A percentile compares a stretch with the other conserved stretches of the same genome.
These are phyloP conservation scores for Pseudocercospora cruenta DNA, from an alignment of 2,329 filamentous ascomycete species.

Conservation along the genomic window DNA sequence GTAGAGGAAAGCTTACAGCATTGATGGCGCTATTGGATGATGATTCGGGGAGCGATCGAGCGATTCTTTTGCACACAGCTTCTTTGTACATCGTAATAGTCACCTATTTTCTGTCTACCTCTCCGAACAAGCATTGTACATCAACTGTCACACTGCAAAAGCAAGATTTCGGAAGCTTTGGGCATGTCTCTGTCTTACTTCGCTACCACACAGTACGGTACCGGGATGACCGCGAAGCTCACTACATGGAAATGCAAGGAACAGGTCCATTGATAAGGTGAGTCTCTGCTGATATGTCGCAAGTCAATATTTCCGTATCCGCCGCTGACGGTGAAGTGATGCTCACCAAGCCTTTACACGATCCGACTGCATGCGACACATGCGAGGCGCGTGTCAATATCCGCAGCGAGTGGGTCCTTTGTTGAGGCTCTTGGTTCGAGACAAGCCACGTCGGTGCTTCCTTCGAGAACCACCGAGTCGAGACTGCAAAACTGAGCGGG, in stretches of 20 bases:
- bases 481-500: neutral
- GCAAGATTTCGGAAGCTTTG: neutral
- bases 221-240: neutral
- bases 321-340: constrained; percentile 17
- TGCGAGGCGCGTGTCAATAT: constrained; percentile 2
- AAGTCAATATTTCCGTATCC: neutral
- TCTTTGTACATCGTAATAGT: neutral
- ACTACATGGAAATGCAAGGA: neutral
- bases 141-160: constrained; percentile 1
- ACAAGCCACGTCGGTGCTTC: neutral
- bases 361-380: neutral
- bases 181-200: neutral
- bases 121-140: neutral
- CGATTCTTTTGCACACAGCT: neutral
- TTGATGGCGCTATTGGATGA: constrained; percentile 3
- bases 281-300: neutral
- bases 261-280: neutral
- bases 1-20: neutral
- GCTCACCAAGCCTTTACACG: constrained; percentile 10
- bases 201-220: neutral
- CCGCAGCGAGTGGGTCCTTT: constrained; percentile 1
- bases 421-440: neutral
- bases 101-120: neutral
- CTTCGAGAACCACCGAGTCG: neutral
- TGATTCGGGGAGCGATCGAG: neutral